Percentiles rank a stretch among this genome's conserved stretches.
Conservation (phyloP, 2,329 filamentous ascomycete genomes). For the Chaetothyriales sp. region DNA sequence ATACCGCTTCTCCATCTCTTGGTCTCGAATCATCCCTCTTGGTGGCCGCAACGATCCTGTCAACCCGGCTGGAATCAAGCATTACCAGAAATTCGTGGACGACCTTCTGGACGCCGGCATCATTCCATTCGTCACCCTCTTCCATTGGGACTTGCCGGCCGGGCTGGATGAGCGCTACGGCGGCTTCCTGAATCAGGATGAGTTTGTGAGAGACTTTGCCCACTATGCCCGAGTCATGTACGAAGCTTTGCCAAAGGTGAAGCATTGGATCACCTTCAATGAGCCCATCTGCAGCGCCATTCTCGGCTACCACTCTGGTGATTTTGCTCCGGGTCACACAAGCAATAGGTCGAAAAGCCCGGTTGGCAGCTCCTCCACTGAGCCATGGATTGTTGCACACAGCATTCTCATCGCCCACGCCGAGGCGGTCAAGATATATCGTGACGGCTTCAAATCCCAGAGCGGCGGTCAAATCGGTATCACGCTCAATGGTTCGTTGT, state of each 20-base stretch:
- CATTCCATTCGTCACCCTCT: constrained; percentile 65
- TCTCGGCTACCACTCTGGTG: constrained; percentile 61
- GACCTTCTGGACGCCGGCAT: constrained; percentile 63
- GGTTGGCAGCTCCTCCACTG: constrained; percentile 57
- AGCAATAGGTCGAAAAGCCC: constrained; percentile 57
- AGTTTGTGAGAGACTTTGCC: constrained; percentile 70
- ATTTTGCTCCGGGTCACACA: constrained; percentile 68
- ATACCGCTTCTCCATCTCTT: constrained; percentile 76
- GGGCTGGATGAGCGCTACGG: constrained; percentile 66
- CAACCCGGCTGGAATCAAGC: constrained; percentile 61
- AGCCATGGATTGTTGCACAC: constrained; percentile 73
- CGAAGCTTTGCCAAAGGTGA: constrained; percentile 58
- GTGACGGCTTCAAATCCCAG: constrained; percentile 61
- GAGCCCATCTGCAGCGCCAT: constrained; percentile 78
- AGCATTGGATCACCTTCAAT: constrained; percentile 83
- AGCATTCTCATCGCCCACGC: constrained; percentile 67
- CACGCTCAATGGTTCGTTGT: constrained; percentile 68
- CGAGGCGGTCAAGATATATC: constrained; percentile 64
- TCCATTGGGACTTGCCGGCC: constrained; percentile 79
- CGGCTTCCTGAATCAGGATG: constrained; percentile 62
- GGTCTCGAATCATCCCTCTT: constrained; percentile 70
- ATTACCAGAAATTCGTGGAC: constrained; percentile 66
- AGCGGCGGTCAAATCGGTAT: constrained; percentile 70
- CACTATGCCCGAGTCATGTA: constrained; percentile 65
- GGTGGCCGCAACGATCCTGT: constrained; percentile 68